Evolutionary conservation across 768 basidiomycete genomes (phyloP).

Genomic region (Clavaria fumosa): DNA sequence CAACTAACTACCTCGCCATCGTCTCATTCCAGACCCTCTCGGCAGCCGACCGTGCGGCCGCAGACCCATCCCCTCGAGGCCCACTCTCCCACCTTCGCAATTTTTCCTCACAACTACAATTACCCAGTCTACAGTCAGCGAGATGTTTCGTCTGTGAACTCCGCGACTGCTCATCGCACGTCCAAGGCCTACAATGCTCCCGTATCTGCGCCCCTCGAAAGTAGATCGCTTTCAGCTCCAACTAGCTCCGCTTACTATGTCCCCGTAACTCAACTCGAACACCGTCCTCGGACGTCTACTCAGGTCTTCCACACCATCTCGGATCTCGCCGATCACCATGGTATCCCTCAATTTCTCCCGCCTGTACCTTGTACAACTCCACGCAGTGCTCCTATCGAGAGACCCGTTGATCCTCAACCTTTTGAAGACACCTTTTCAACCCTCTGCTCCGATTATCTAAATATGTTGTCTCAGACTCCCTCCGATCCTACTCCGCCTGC

Average conservation of each 20-base stretch:
- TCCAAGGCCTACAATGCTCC: constrained; percentile 26
- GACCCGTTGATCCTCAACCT: constrained; percentile 14
- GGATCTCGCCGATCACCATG: constrained; percentile 66
- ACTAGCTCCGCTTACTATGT: constrained; percentile 41
- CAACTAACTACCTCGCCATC: constrained; percentile 33
- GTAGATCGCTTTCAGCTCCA: constrained; percentile 42
- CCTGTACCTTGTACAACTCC: constrained; percentile 48
- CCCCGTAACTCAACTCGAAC: constrained; percentile 33
- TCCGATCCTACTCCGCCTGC: constrained; percentile 20
- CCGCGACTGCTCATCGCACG: constrained; percentile 23
- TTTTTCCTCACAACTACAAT: constrained; percentile 29
- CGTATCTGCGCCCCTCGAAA: constrained; percentile 22
- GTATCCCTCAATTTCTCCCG: constrained; percentile 58
- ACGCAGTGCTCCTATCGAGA: constrained; percentile 27
- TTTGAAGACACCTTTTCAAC: constrained; percentile 24
- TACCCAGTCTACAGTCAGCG: constrained; percentile 24
- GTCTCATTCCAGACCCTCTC: constrained; percentile 36
- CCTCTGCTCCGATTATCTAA: constrained; percentile 48
- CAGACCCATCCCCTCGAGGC: constrained; percentile 14
- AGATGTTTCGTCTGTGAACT: constrained; percentile 38
- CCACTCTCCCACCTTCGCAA: constrained; percentile 28
- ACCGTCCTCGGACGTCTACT: constrained; percentile 54
- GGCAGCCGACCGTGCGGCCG: constrained; percentile 39
- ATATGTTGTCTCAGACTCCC: constrained; percentile 45
- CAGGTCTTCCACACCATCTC: constrained; percentile 47